Evolutionary conservation across 495 filamentous ascomycete species (phyloP).

Genomic region (Talaromyces ruber): DNA sequence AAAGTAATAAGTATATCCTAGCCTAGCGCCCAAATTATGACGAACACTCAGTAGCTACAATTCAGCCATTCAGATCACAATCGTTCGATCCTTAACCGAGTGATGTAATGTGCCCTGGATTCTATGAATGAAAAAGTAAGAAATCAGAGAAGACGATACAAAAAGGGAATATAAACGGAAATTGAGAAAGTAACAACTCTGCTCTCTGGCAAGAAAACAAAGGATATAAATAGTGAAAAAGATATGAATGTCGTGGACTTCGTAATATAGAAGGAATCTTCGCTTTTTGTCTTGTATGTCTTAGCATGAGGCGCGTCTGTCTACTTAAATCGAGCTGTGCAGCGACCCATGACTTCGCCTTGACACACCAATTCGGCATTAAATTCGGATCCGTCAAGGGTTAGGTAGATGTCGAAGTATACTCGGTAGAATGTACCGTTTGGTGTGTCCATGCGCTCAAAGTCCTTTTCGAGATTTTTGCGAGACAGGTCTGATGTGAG

Average conservation of each 20-base stretch:
- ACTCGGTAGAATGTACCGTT: slow-evolving; percentile 95
- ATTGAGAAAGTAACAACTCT: background rate
- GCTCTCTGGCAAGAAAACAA: background rate
- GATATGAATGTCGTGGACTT: background rate
- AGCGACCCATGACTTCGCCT: slow-evolving; percentile 97
- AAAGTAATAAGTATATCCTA: background rate
- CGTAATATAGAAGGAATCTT: background rate
- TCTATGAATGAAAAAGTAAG: background rate
- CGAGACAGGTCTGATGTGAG: slow-evolving; percentile 93
- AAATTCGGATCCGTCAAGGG: slow-evolving; percentile 94
- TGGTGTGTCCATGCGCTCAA: slow-evolving; percentile 98
- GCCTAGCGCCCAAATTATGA: background rate
- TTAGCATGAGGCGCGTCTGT: background rate
- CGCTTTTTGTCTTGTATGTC: background rate
- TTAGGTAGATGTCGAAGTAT: slow-evolving; percentile 80
- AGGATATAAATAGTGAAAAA: background rate
- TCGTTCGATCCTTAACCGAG: background rate
- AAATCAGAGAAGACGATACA: background rate
- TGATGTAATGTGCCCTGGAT: background rate
- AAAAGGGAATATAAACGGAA: background rate
- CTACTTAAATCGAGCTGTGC: slow-evolving; percentile 73
- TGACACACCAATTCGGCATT: slow-evolving; percentile 97
- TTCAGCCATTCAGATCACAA: background rate
- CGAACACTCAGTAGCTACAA: background rate
- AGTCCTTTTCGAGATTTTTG: slow-evolving; percentile 98